Conservation (phyloP, 2,329 filamentous ascomycete species). For the Phialophora tarda region DNA sequence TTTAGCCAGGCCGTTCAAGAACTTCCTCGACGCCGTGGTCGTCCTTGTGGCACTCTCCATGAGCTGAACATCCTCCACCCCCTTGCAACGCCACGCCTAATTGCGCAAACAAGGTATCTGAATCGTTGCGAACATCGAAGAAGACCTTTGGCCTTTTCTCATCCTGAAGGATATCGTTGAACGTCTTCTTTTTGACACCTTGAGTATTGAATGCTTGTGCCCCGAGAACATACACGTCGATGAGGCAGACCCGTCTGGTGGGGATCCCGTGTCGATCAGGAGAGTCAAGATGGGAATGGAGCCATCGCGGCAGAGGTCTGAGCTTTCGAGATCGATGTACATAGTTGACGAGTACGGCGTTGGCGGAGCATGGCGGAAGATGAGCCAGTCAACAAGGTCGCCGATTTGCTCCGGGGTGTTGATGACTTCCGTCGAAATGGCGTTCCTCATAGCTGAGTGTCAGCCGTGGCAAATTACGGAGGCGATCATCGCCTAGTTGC, state of each 20-base stretch:
- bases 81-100: slow-evolving; percentile 51
- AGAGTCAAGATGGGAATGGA: slow-evolving; percentile 55
- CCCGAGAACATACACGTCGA: not conserved
- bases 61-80: slow-evolving; percentile 58
- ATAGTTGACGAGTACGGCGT: not conserved
- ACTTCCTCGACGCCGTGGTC: slow-evolving; percentile 33
- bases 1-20: slow-evolving; percentile 43
- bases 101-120: slow-evolving; percentile 57
- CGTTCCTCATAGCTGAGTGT: not conserved
- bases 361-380: not conserved
- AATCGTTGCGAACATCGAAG: slow-evolving; percentile 62
- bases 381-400: not conserved
- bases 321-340: slow-evolving; percentile 56
- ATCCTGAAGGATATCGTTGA: slow-evolving; percentile 52
- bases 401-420: not conserved
- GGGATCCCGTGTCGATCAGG: slow-evolving; percentile 38
- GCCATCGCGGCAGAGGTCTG: slow-evolving; percentile 51
- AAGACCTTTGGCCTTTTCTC: slow-evolving; percentile 55
- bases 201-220: slow-evolving; percentile 5
- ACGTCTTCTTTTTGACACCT: slow-evolving; percentile 14
- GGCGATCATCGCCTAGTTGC: too few species aligned
- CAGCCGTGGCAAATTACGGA: too few species aligned
- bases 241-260: not conserved
- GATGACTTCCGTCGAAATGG: not conserved
- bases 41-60: slow-evolving; percentile 55